A percentile compares a stretch with the other conserved stretches of the same genome.
phyloP scores from a whole-genome alignment of 345 rosid species.

The Eucalyptus curtisii region DNA sequence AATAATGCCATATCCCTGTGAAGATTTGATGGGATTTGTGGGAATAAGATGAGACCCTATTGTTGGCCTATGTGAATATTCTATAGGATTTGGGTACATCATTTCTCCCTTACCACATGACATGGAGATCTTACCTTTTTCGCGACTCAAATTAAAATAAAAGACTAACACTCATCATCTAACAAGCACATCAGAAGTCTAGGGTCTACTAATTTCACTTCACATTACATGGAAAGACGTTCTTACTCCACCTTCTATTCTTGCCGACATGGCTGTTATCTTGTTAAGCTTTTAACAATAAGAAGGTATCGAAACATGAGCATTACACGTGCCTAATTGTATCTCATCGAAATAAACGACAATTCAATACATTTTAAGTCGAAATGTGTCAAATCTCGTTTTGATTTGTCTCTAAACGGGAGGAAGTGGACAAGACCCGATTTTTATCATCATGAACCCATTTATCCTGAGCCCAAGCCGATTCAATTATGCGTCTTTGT shows the following conservation, averaged over 20 bases:
- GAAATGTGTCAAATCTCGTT: neutral
- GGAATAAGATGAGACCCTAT: neutral
- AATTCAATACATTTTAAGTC: neutral
- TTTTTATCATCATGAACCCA: neutral
- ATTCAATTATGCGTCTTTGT: fast-evolving
- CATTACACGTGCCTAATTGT: neutral
- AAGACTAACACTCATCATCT: neutral
- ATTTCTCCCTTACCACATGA: neutral
- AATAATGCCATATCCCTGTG: neutral
- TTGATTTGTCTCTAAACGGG: neutral
- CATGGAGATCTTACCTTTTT: neutral
- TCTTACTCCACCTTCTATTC: neutral
- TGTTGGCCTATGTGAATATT: neutral
- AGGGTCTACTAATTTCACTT: neutral
- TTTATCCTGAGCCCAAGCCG: fast-evolving
- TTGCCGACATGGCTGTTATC: neutral
- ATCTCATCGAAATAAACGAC: neutral
- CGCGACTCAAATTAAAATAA: neutral
- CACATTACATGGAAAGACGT: neutral
- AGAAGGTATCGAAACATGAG: neutral
- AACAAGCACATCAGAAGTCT: neutral
- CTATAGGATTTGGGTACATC: neutral
- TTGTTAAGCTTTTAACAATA: neutral
- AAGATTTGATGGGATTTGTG: neutral
- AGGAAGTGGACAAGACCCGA: neutral